Conservation (phyloP, 176 grass and related monocot genomes). For the Elaeis guineensis region DNA sequence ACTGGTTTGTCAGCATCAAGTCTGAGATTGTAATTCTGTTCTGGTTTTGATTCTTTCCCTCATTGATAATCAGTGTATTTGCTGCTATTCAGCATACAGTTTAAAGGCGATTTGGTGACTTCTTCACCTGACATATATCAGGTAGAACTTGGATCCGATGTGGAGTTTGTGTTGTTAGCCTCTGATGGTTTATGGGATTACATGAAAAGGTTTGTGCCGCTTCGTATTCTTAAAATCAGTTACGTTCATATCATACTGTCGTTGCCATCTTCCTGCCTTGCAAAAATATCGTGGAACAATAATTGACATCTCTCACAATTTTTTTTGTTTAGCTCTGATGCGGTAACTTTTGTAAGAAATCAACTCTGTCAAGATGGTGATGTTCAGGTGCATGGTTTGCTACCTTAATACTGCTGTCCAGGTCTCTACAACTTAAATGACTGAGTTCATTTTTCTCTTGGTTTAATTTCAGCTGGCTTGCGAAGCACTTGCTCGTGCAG, state of each 20-base stretch:
- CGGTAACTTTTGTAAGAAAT: constrained; percentile 72
- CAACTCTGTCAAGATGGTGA: constrained; percentile 83
- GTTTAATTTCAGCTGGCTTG: constrained; percentile 56
- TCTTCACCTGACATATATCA: constrained; percentile 70
- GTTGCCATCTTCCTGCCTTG: too few relatives aligned
- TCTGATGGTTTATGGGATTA: constrained; percentile 98
- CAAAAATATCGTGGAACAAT: background rate
- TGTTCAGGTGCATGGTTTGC: constrained; percentile 57
- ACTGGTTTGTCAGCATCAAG: too few relatives aligned
- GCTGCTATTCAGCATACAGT: constrained; percentile 55
- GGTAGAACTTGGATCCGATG: constrained; percentile 67
- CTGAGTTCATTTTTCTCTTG: constrained; percentile 13
- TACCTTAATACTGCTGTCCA: constrained; percentile 5
- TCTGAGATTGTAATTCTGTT: background rate
- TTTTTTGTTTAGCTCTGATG: constrained; percentile 63
- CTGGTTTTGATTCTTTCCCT: background rate
- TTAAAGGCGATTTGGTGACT: constrained; percentile 68
- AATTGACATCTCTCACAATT: constrained; percentile 17
- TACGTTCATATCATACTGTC: too few relatives aligned
- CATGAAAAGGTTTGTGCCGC: constrained; percentile 56
- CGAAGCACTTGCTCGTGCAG: constrained; percentile 62
- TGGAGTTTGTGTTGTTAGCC: constrained; percentile 80
- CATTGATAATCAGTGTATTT: background rate
- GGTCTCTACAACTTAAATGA: constrained; percentile 4
- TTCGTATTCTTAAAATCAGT: too few relatives aligned